Evolutionary conservation across 345 rosid species (phyloP).

Genomic region (Citrus trifoliata): DNA sequence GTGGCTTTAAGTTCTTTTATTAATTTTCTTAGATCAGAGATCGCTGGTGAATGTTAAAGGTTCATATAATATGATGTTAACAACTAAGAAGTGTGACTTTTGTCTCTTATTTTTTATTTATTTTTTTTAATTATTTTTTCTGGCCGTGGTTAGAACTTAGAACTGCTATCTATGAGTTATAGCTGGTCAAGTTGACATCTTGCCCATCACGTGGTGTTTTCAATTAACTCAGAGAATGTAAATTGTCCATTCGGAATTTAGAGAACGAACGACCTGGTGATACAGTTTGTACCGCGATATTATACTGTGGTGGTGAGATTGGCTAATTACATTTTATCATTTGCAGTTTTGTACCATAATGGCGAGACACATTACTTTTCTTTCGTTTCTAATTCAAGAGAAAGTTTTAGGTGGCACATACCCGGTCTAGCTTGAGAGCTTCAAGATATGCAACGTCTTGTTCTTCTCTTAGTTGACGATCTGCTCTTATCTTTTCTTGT

Average conservation of each 20-base stretch:
- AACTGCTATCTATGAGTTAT: background rate
- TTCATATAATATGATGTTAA: background rate
- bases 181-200: background rate
- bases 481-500: constrained; percentile 41
- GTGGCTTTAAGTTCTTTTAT: too few relatives aligned
- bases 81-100: background rate
- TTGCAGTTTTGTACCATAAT: too few relatives aligned
- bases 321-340: too few relatives aligned
- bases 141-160: background rate
- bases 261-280: too few relatives aligned
- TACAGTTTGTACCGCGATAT: too few relatives aligned
- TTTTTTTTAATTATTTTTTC: background rate
- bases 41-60: too few relatives aligned
- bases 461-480: constrained; percentile 50
- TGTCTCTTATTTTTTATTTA: background rate
- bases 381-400: too few relatives aligned
- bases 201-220: background rate
- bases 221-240: too few relatives aligned
- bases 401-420: constrained; percentile 2
- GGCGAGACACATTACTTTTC: too few relatives aligned
- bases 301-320: too few relatives aligned
- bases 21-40: too few relatives aligned
- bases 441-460: constrained; percentile 58
- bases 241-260: too few relatives aligned
- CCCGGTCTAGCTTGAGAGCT: constrained; percentile 51